These are phyloP conservation scores for Nematocida sp. DNA, from an alignment of 371 early-diverging fungal genomes.

Conservation along the genomic window DNA sequence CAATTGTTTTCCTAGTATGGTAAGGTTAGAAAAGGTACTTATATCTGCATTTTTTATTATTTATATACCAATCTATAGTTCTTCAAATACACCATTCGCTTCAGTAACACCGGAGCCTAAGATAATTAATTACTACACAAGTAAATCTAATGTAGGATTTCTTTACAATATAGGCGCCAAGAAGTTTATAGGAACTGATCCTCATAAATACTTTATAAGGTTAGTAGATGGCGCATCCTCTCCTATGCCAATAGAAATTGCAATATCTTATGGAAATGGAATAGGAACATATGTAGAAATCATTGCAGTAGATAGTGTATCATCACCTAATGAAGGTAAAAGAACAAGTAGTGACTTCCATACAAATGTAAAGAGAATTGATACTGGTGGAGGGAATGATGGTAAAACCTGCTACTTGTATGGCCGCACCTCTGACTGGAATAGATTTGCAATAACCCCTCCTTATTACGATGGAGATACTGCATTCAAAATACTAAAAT, in stretches of 20 bases:
- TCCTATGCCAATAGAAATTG: too few species aligned
- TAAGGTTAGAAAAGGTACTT: too few species aligned
- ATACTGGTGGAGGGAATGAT: slow-evolving; percentile 41
- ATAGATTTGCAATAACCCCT: slow-evolving; percentile 37
- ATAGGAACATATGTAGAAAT: slow-evolving; percentile 7
- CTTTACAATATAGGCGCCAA: slow-evolving; percentile 41
- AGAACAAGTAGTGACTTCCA: background rate
- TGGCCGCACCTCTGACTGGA: slow-evolving; percentile 19
- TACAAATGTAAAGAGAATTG: slow-evolving; percentile 11
- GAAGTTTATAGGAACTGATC: slow-evolving; percentile 48
- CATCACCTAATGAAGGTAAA: background rate
- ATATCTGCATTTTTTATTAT: too few species aligned
- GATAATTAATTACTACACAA: background rate
- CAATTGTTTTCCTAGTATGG: too few species aligned
- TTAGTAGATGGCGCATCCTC: too few species aligned
- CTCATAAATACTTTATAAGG: too few species aligned
- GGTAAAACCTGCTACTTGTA: too few species aligned
- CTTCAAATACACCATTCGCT: background rate
- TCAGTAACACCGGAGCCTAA: background rate
- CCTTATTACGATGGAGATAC: slow-evolving; percentile 30
- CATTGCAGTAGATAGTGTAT: background rate
- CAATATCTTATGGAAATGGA: background rate
- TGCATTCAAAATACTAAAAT: slow-evolving; percentile 35
- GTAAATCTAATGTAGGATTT: slow-evolving; percentile 23
- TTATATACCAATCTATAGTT: background rate